A percentile compares a stretch with the other conserved stretches of the same genome.
These are phyloP conservation scores for Vaucheria bursata DNA, from an alignment of 352 stramenopile species.

Conservation along the genomic window DNA sequence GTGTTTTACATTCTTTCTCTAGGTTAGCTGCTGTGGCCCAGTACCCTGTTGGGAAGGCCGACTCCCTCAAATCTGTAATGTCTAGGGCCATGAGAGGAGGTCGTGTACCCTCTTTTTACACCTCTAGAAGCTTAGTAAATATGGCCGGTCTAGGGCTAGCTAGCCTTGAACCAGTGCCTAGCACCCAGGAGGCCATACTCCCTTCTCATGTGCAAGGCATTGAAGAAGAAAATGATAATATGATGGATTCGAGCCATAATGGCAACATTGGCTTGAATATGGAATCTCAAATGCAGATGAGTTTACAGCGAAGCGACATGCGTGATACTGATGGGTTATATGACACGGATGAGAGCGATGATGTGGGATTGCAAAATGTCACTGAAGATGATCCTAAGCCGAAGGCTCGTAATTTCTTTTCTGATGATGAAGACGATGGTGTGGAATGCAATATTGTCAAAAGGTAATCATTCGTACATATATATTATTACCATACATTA, in stretches of 20 bases:
- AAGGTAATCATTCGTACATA: no score
- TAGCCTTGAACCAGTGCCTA: background rate
- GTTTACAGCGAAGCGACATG: background rate
- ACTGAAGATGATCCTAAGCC: background rate
- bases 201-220: slow-evolving; percentile 5
- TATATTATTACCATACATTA: no score
- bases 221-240: no score
- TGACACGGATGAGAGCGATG: background rate
- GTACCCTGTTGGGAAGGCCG: background rate
- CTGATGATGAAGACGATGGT: background rate
- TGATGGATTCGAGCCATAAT: slow-evolving; percentile 9
- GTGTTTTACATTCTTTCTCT: no score
- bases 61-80: background rate
- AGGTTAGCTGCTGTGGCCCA: no score
- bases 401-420: no score
- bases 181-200: background rate
- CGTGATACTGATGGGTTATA: background rate
- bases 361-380: background rate
- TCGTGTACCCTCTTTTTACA: slow-evolving; percentile 66
- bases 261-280: slow-evolving; percentile 24
- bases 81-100: slow-evolving; percentile 20
- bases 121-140: slow-evolving; percentile 62
- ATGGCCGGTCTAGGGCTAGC: slow-evolving; percentile 56
- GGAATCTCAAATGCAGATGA: slow-evolving; percentile 1
- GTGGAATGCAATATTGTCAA: background rate